These are phyloP conservation scores for Chenopodium album DNA, from an alignment of 148 eudicot genomes.

Conservation along the genomic window DNA sequence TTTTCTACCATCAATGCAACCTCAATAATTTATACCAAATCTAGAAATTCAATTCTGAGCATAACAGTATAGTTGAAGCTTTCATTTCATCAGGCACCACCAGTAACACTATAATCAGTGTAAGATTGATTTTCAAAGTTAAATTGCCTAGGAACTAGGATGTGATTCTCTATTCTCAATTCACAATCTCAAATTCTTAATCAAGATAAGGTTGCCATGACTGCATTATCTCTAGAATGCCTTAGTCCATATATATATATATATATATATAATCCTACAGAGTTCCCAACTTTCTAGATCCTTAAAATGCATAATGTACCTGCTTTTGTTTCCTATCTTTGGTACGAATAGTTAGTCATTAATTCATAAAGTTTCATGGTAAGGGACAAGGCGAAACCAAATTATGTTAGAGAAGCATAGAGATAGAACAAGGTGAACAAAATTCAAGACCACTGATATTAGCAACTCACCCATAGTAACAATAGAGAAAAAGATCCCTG, in stretches of 20 bases:
- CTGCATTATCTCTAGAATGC: background rate
- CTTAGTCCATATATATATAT: background rate
- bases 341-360: background rate
- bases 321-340: background rate
- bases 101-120: too few species aligned
- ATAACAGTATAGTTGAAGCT: too few species aligned
- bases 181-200: background rate
- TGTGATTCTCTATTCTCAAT: background rate
- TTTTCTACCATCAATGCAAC: too few species aligned
- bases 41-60: too few species aligned
- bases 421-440: background rate
- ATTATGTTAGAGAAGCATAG: background rate
- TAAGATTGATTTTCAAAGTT: too few species aligned
- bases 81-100: too few species aligned
- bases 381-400: background rate
- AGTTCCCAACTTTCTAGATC: background rate
- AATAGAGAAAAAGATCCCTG: slow-evolving; percentile 77
- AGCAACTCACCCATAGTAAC: slow-evolving; percentile 84
- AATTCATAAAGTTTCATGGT: background rate
- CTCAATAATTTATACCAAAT: too few species aligned
- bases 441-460: background rate
- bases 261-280: too few species aligned
- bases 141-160: background rate
- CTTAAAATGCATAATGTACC: background rate
- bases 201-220: background rate